A percentile compares a stretch with the other conserved stretches of the same genome.
Conservation (phyloP, 306 rosid genomes). For the Rubus parviflorus region DNA sequence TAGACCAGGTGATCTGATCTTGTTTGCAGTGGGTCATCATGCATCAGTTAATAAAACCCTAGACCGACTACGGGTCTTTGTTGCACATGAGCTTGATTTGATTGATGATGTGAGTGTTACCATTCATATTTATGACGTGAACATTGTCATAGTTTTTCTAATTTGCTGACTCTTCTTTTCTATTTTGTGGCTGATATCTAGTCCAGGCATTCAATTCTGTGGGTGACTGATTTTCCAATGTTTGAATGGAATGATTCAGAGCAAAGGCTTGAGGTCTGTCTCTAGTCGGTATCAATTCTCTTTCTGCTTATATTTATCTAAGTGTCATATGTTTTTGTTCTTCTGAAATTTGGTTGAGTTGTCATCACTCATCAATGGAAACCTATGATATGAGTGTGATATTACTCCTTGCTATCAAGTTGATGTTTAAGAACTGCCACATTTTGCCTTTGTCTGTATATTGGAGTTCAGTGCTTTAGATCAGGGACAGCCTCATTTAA, state of each 20-base stretch:
- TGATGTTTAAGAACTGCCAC: neutral
- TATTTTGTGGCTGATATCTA: slow-evolving; percentile 34
- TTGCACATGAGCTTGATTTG: slow-evolving; percentile 74
- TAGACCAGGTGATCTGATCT: slow-evolving; percentile 62
- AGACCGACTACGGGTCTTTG: slow-evolving; percentile 70
- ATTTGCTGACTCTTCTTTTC: slow-evolving; percentile 24
- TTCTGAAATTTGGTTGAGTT: neutral
- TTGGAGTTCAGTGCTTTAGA: neutral
- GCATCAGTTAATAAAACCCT: slow-evolving; percentile 72
- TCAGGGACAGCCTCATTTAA: neutral
- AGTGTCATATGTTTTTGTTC: neutral
- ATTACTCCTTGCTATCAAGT: neutral
- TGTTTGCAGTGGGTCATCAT: slow-evolving; percentile 76
- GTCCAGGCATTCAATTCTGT: slow-evolving; percentile 83
- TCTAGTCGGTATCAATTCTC: slow-evolving; percentile 18
- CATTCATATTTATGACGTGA: neutral
- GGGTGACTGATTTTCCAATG: slow-evolving; percentile 98
- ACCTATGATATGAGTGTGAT: neutral
- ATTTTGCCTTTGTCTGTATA: neutral
- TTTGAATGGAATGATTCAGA: slow-evolving; percentile 95
- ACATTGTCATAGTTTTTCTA: slow-evolving; percentile 4
- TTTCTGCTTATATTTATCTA: neutral
- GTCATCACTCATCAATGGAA: neutral
- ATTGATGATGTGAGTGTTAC: slow-evolving; percentile 65
- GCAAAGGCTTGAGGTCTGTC: slow-evolving; percentile 86